Percentiles rank a stretch among this genome's conserved stretches.
phyloP scores from a whole-genome alignment of 768 basidiomycete genomes.

The Multifurca ochricompacta region DNA sequence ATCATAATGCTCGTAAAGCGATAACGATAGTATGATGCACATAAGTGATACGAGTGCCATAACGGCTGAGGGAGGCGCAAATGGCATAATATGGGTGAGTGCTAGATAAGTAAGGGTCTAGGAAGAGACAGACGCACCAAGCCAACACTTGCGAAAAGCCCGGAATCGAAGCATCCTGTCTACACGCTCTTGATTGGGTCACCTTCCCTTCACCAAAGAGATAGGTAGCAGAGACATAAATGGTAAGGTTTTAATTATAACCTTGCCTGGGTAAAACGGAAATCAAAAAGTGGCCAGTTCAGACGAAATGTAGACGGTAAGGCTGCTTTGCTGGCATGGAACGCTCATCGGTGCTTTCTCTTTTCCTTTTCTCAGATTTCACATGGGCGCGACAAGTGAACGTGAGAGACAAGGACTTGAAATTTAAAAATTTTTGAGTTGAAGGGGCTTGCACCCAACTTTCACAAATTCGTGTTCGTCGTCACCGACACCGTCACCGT shows the following conservation, averaged over 20 bases:
- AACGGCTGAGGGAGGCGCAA: background rate
- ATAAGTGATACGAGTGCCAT: conserved; percentile 5
- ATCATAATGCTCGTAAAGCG: conserved; percentile 6
- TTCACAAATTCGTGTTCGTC: too few relatives aligned
- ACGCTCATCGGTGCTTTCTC: too few relatives aligned
- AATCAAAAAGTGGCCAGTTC: background rate
- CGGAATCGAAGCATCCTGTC: conserved; percentile 14
- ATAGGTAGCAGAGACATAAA: background rate
- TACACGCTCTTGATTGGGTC: background rate
- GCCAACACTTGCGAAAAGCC: conserved; percentile 20
- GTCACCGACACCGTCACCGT: too few relatives aligned
- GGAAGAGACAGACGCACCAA: conserved; percentile 4
- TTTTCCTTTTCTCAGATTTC: too few relatives aligned
- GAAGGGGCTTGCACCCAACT: background rate
- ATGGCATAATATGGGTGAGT: background rate
- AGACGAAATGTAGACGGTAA: background rate
- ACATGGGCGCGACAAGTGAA: too few relatives aligned
- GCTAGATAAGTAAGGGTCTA: background rate
- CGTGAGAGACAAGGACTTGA: too few relatives aligned
- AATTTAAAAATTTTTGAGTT: background rate
- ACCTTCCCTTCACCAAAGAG: background rate
- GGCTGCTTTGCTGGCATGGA: too few relatives aligned
- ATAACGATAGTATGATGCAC: conserved; percentile 11
- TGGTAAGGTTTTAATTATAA: background rate
- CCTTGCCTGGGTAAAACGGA: background rate